phyloP scores from a whole-genome alignment of 805 yeast species.

The Candida dendrica region DNA sequence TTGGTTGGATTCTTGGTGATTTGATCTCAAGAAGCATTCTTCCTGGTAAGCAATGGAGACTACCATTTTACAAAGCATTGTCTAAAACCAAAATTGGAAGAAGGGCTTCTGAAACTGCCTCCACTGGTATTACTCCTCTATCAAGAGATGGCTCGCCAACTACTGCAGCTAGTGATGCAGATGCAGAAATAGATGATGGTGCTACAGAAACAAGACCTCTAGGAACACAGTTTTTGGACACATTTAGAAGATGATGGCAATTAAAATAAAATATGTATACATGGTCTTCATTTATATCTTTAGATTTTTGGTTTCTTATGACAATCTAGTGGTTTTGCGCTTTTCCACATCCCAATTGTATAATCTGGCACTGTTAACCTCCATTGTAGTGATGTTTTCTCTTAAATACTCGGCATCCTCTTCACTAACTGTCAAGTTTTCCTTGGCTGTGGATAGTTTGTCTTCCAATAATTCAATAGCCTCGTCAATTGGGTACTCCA shows the following conservation, averaged over 20 bases:
- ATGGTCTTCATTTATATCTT: conserved; percentile 3
- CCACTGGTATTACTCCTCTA: neutral
- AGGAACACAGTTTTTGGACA: conserved; percentile 40
- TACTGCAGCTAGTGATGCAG: conserved; percentile 6
- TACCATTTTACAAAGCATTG: conserved; percentile 24
- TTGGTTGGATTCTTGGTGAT: conserved; percentile 33
- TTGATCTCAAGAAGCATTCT: conserved; percentile 25
- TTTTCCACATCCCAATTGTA: conserved; percentile 85
- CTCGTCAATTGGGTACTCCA: conserved; percentile 87
- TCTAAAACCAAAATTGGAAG: neutral
- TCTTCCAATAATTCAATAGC: conserved; percentile 64
- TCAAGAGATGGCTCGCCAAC: conserved; percentile 4
- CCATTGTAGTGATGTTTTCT: conserved; percentile 94
- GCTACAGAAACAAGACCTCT: conserved; percentile 32
- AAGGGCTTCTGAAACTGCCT: neutral
- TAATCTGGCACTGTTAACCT: conserved; percentile 90
- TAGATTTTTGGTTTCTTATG: conserved; percentile 33
- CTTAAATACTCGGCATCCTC: conserved; percentile 81
- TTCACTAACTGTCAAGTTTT: conserved; percentile 53
- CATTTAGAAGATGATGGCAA: conserved; percentile 34
- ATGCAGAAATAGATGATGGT: conserved; percentile 13
- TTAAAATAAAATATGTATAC: neutral
- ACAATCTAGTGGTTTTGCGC: conserved; percentile 41
- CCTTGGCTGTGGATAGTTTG: conserved; percentile 56
- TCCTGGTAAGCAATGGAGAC: conserved; percentile 32